phyloP scores from a whole-genome alignment of 78 protist genomes.

The Dictyostelium discoideum region DNA sequence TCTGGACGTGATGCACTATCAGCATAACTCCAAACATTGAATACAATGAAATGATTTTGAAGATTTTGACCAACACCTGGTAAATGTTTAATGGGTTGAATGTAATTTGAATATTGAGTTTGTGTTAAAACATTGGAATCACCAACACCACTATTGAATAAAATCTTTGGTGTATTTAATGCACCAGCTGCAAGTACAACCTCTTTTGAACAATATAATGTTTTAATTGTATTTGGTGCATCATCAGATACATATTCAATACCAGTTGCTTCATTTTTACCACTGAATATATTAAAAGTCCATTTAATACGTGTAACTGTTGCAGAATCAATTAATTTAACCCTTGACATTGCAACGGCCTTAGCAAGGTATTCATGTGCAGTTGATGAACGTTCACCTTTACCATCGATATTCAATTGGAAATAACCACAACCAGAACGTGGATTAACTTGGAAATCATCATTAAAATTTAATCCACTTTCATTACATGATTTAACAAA shows the following conservation, averaged over 20 bases:
- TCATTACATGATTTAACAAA: constrained; percentile 10
- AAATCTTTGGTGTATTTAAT: constrained; percentile 71
- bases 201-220: constrained; percentile 4
- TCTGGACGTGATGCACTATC: not conserved
- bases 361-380: constrained; percentile 21
- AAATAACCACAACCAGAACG: constrained; percentile 63
- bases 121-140: constrained; percentile 5
- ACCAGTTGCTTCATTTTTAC: constrained; percentile 4
- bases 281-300: not conserved
- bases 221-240: not conserved
- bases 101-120: not conserved
- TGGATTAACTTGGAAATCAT: constrained; percentile 18
- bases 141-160: constrained; percentile 66
- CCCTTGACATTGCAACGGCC: not conserved
- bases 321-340: not conserved
- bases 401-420: constrained; percentile 44
- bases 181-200: constrained; percentile 73
- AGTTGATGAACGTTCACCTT: constrained; percentile 61
- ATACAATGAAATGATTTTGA: constrained; percentile 43
- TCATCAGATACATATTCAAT: not conserved
- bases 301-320: constrained; percentile 20
- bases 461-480: constrained; percentile 41
- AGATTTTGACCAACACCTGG: constrained; percentile 68
- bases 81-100: constrained; percentile 6
- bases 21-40: constrained; percentile 31